Evolutionary conservation across 129 eudicot species (phyloP), one percentile per base, ranked within the genome.

Genomic region (Dittrichia graveolens): DNA sequence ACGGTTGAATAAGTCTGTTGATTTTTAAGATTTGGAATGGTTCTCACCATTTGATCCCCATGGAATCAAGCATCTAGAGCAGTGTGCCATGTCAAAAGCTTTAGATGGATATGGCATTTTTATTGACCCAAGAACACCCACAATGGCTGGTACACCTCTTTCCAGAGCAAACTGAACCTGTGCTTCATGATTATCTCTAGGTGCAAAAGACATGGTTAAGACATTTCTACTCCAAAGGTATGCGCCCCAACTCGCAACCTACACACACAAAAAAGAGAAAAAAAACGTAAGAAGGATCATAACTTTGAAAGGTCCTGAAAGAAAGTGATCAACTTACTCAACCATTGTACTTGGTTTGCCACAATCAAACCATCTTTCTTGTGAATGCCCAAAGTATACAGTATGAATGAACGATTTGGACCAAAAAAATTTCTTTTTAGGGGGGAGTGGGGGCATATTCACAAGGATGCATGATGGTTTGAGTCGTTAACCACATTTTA

Each of bases 231-330:
- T 84, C 95, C 95, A 89, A 18, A 93, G 87, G 71, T 93, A 93
- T 39, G 98, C 98, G 8, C 98, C 98, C 98, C 96, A 93, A 79
- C 98, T 93, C 34, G 98, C 98, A 82, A 93, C 98, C 98, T 93
- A 39, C n/a, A 12, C 34, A 61, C 31, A n/a, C 19, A 58, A 50
- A 64, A 4, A 55, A 6, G 3, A 7, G 9, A 45, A 49, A 5
- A 37, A 41, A 14, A 65, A 11, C 38, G 45, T 56, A 57, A 58
- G 4, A 37, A 19, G 53, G 58, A 72, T 50, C 75, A 38, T 18
- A 60, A 45, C 8, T 1, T n/a, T 2, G 24, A 24, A 24, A 13
- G 38, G 57, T 39, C 31, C 8, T 19, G 11, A 40, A 52, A 58
- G 3, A 52, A 14, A 61, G 39, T 61, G 50, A 62, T 74, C 71